A percentile compares a stretch with the other conserved stretches of the same genome.
phyloP scores from a whole-genome alignment of 768 basidiomycete genomes.

The Rhodotorula babjevae region DNA sequence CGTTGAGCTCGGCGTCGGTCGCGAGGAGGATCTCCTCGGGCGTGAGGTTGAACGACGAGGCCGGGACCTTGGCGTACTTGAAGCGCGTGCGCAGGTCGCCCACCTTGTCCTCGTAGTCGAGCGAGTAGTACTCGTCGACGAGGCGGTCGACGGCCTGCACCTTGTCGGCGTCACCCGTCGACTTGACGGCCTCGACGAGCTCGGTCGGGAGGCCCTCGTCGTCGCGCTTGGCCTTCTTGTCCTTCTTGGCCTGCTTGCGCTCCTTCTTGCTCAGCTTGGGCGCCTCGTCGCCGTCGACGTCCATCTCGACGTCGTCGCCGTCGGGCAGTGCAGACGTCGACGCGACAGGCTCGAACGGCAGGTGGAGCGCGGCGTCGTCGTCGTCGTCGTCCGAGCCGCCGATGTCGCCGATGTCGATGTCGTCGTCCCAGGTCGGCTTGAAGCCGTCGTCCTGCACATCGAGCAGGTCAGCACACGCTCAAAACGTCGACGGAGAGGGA shows the following conservation, averaged over 20 bases:
- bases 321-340: conserved; percentile 19
- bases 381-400: conserved; percentile 48
- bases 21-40: conserved; percentile 85
- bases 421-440: conserved; percentile 89
- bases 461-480: not conserved
- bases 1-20: conserved; percentile 85
- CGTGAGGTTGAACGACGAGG: conserved; percentile 59
- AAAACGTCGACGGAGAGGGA: not conserved
- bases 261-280: conserved; percentile 53
- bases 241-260: conserved; percentile 45
- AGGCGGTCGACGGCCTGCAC: conserved; percentile 77
- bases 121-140: conserved; percentile 81
- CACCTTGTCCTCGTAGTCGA: conserved; percentile 94
- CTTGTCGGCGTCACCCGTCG: conserved; percentile 61
- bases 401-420: conserved; percentile 74
- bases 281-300: conserved; percentile 41
- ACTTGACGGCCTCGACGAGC: conserved; percentile 36
- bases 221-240: conserved; percentile 33
- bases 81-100: conserved; percentile 87
- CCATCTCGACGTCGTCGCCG: conserved; percentile 44
- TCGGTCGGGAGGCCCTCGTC: conserved; percentile 37
- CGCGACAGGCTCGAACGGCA: conserved; percentile 14
- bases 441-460: conserved; percentile 49
- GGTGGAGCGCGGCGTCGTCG: conserved; percentile 55
- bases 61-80: conserved; percentile 70